phyloP scores from a whole-genome alignment of 225 moss, liverwort and hornwort genomes.

The Pseudisothecium myosuroides region DNA sequence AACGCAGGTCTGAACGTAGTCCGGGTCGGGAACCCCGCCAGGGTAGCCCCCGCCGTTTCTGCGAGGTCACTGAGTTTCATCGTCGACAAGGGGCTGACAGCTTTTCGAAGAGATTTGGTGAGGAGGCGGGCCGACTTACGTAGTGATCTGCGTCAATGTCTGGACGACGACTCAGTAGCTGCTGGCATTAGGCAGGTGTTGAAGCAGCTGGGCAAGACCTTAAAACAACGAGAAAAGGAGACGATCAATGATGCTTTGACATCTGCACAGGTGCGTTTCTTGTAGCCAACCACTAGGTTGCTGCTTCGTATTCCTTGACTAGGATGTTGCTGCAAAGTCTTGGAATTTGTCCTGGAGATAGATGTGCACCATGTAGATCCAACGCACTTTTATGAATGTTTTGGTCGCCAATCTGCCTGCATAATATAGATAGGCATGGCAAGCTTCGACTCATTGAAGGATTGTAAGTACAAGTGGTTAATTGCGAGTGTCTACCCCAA shows the following conservation, averaged over 20 bases:
- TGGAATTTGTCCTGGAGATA: not conserved
- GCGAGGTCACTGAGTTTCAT: conserved; percentile 68
- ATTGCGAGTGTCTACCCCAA: not conserved
- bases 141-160: conserved; percentile 78
- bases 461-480: not conserved
- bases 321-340: not conserved
- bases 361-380: not conserved
- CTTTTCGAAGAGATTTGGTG: conserved; percentile 67
- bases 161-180: conserved; percentile 79
- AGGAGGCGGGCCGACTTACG: conserved; percentile 88
- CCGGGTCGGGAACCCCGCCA: conserved; percentile 84
- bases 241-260: conserved; percentile 62
- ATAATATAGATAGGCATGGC: not conserved
- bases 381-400: not conserved
- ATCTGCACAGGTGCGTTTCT: conserved; percentile 40
- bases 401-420: not conserved
- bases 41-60: conserved; percentile 81
- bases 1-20: conserved; percentile 73
- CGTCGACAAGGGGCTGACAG: conserved; percentile 58
- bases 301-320: not conserved
- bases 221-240: conserved; percentile 84
- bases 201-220: conserved; percentile 75
- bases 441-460: not conserved
- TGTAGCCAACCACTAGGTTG: not conserved
- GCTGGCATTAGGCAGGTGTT: conserved; percentile 90